Evolutionary conservation across 768 basidiomycete genomes (phyloP).

Genomic region (Albatrellus ellisii): DNA sequence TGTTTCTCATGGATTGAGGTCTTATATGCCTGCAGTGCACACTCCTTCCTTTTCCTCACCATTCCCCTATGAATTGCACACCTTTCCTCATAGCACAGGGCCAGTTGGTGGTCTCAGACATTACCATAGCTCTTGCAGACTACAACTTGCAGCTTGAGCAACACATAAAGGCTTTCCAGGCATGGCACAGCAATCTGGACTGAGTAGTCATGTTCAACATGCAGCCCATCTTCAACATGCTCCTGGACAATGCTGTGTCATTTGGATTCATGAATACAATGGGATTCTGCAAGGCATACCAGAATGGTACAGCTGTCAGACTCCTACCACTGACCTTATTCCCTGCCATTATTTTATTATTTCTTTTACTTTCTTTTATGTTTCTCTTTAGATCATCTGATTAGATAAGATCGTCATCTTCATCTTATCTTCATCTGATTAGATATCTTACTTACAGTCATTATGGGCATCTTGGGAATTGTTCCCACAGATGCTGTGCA

Average conservation of each 20-base stretch:
- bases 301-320: slow-evolving; percentile 48
- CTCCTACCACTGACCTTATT: no score
- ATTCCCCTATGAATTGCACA: slow-evolving; percentile 27
- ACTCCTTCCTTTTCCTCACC: slow-evolving; percentile 25
- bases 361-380: no score
- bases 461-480: no score
- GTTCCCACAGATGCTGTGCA: no score
- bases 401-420: no score
- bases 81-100: slow-evolving; percentile 28
- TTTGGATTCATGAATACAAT: slow-evolving; percentile 47
- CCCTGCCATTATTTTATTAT: no score
- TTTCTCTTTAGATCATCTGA: no score
- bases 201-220: slow-evolving; percentile 39
- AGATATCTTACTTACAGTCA: no score
- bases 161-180: slow-evolving; percentile 27
- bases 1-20: slow-evolving; percentile 40
- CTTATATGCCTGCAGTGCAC: slow-evolving; percentile 29
- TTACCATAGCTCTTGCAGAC: slow-evolving; percentile 26
- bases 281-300: slow-evolving; percentile 44
- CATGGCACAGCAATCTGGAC: slow-evolving; percentile 28
- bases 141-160: slow-evolving; percentile 36
- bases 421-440: no score
- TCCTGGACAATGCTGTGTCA: slow-evolving; percentile 36
- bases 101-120: slow-evolving; percentile 14
- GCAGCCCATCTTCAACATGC: slow-evolving; percentile 41